A percentile compares a stretch with the other conserved stretches of the same genome.
phyloP scores from a whole-genome alignment of 257 asterid genomes.

The Ilex asprella region DNA sequence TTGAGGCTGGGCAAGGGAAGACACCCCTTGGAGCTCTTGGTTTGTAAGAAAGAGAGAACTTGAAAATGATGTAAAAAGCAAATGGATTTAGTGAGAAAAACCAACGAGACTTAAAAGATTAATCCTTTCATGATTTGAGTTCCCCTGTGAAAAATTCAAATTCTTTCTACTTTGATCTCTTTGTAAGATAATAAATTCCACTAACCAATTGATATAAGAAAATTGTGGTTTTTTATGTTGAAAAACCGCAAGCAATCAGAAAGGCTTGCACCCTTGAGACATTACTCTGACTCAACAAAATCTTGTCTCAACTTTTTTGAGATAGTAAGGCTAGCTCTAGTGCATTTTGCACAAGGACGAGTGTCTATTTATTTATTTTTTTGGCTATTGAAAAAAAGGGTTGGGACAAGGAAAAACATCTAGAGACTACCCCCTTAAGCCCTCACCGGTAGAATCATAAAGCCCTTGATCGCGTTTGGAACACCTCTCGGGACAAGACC shows the following conservation, averaged over 20 bases:
- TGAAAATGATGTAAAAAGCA: conserved; percentile 23
- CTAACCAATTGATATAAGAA: background rate
- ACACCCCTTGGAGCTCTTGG: conserved; percentile 98
- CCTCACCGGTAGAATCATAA: too few species aligned
- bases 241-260: background rate
- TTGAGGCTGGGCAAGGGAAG: conserved; percentile 97
- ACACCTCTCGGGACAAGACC: too few species aligned
- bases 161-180: background rate
- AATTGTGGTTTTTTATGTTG: background rate
- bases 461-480: too few species aligned
- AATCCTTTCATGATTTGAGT: background rate
- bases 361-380: conserved; percentile 71
- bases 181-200: background rate
- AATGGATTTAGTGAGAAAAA: conserved; percentile 23
- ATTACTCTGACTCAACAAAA: conserved; percentile 84
- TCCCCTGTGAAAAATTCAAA: background rate
- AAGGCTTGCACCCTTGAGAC: conserved; percentile 10
- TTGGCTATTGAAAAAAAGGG: conserved; percentile 79
- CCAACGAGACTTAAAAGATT: conserved; percentile 3
- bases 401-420: conserved; percentile 21
- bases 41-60: conserved; percentile 29
- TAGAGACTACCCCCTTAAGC: too few species aligned
- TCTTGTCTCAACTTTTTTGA: conserved; percentile 79
- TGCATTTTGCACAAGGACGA: conserved; percentile 44
- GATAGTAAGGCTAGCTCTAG: conserved; percentile 88